phyloP scores from a whole-genome alignment of 2,329 filamentous ascomycete genomes.

The Immersiporthe knoxdaviesiana region DNA sequence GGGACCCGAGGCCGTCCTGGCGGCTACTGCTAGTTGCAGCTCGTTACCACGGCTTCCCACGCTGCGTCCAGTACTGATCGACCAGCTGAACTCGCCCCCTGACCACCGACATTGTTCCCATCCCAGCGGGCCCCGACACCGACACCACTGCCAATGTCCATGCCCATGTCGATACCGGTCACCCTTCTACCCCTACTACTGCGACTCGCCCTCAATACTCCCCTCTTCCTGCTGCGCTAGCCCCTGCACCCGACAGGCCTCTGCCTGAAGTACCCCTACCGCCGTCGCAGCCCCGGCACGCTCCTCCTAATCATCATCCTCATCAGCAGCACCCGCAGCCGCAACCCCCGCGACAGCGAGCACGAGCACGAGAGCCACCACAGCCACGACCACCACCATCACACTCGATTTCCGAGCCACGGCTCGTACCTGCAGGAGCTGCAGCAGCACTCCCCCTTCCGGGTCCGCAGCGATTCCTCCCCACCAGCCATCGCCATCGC shows the following conservation, averaged over 20 bases:
- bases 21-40: slow-evolving; percentile 38
- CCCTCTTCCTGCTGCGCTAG: slow-evolving; percentile 33
- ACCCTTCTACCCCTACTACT: slow-evolving; percentile 11
- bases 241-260: slow-evolving; percentile 26
- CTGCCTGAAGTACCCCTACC: not conserved
- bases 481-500: slow-evolving; percentile 38
- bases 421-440: slow-evolving; percentile 28
- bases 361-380: slow-evolving; percentile 25
- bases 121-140: not conserved
- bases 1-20: slow-evolving; percentile 48
- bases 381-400: slow-evolving; percentile 30
- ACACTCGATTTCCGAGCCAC: slow-evolving; percentile 31
- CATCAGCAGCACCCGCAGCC: slow-evolving; percentile 21
- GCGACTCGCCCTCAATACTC: slow-evolving; percentile 33
- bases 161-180: slow-evolving; percentile 10
- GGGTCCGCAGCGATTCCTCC: slow-evolving; percentile 42
- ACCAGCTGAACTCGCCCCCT: slow-evolving; percentile 27
- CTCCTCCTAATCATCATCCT: not conserved
- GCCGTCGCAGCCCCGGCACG: not conserved
- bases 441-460: slow-evolving; percentile 47
- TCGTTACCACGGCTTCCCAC: slow-evolving; percentile 55
- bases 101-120: slow-evolving; percentile 7
- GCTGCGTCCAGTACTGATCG: slow-evolving; percentile 36
- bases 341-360: slow-evolving; percentile 31
- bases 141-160: slow-evolving; percentile 1